Conservation (phyloP, 495 filamentous ascomycete species). For the Neurospora terricola region DNA sequence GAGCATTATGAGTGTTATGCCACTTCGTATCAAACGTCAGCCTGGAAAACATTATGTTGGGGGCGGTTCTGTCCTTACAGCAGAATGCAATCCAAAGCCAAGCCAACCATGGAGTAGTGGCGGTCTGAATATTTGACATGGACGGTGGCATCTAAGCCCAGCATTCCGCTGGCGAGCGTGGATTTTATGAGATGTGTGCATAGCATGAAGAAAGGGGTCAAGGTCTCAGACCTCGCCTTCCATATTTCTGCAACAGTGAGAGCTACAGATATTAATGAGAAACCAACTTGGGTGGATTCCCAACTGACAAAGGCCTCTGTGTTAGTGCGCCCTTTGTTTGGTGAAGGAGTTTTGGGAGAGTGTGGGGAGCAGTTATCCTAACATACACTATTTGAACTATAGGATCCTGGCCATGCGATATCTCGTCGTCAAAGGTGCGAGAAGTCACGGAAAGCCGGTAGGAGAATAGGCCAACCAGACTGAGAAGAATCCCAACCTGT, state of each 20-base stretch:
- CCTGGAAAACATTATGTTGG: neutral
- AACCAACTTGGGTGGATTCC: conserved; percentile 35
- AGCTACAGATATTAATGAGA: conserved; percentile 31
- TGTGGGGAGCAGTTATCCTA: neutral
- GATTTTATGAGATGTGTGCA: conserved; percentile 35
- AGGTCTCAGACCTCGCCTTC: conserved; percentile 28
- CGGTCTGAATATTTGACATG: conserved; percentile 25
- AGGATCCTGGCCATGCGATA: conserved; percentile 24
- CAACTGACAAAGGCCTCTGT: conserved; percentile 18
- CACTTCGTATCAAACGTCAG: conserved; percentile 9
- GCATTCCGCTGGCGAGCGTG: conserved; percentile 27
- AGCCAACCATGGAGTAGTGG: conserved; percentile 32
- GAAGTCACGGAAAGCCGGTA: conserved; percentile 35
- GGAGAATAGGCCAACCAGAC: conserved; percentile 37
- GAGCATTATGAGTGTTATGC: conserved; percentile 22
- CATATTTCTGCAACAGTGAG: conserved; percentile 33
- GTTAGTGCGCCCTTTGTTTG: neutral
- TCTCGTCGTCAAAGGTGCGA: conserved; percentile 26
- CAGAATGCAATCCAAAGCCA: conserved; percentile 31
- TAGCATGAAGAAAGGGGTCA: conserved; percentile 37
- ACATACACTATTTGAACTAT: conserved; percentile 40
- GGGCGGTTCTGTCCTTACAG: conserved; percentile 18
- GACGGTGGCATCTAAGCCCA: conserved; percentile 36
- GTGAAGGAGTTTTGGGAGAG: neutral
- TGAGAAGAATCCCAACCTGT: conserved; percentile 28